Evolutionary conservation across 352 stramenopile species (phyloP), one percentile per base, ranked within the genome.

Genomic region (Phytophthora syringae): DNA sequence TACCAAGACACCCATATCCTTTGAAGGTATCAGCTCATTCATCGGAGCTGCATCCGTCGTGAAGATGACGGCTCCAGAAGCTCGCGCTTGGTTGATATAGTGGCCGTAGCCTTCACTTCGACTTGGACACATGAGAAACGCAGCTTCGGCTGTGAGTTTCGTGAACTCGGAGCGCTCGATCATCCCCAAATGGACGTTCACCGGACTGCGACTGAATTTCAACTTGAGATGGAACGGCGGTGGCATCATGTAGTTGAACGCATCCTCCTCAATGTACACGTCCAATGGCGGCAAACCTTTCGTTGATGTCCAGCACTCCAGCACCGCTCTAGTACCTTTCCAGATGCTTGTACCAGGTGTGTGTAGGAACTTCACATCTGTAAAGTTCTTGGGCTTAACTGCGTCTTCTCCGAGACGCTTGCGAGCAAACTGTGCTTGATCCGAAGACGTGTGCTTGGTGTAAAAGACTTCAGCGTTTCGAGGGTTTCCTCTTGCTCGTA

Each of bases 11-110:
- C 80, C 75, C 13, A 67, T 76, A 12, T 75, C 76, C 18, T 32
- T 24, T 5, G 65, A 67, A n/a, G 67, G 67, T 20, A 88, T 56
- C 21, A 89, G 55, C 51, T 89, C 80, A 50, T 87, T 89, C 78
- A 89, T 87, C n/a, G 80, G 80, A 13, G 74, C 55, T 20, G 66
- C 58, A 50, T 89, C 57, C 1, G 80, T 79, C 1, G 80, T 77
- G 30, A 89, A 34, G 20, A 89, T 67, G 7, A 87, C 49, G 1
- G 63, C 76, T 16, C 78, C 71, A 4, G 76, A 67, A 5, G 80
- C 80, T 0, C 77, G 68, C 27, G 76, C 80, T 37, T 89, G 80
- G 65, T 89, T 89, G 50, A 89, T 87, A 64, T 89, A 89, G 64
- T 89, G 80, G 30, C 80, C 81, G 51, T 86, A 90, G n/a, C 82